Evolutionary conservation across 108 stramenopile genomes (phyloP).

Genomic region (Cyclotella distinguenda): DNA sequence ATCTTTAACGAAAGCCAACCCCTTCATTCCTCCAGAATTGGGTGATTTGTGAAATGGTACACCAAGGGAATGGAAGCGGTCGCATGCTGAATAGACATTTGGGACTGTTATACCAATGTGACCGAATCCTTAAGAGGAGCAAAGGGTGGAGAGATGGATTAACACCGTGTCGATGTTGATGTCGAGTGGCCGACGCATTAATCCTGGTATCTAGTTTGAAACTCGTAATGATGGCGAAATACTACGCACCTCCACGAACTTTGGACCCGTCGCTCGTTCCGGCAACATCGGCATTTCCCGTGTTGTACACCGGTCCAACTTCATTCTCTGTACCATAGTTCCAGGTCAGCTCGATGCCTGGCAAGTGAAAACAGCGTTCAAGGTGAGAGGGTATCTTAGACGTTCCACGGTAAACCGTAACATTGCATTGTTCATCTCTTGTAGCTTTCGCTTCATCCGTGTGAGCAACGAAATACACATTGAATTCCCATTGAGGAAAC

Average conservation of each 20-base stretch:
- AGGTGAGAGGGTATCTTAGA: neutral
- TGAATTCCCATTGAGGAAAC: slow-evolving; percentile 60
- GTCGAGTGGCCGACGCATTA: too few relatives aligned
- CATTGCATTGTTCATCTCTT: slow-evolving; percentile 24
- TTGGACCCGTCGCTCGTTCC: slow-evolving; percentile 46
- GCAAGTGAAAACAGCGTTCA: neutral
- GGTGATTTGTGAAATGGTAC: slow-evolving; percentile 47
- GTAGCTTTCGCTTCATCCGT: slow-evolving; percentile 29
- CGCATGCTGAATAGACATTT: slow-evolving; percentile 50
- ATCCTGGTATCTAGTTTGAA: too few relatives aligned
- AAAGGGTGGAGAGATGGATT: neutral
- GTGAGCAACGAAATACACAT: slow-evolving; percentile 58
- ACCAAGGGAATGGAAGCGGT: slow-evolving; percentile 36
- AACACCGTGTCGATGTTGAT: neutral
- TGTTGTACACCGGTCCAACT: slow-evolving; percentile 48
- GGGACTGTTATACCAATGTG: slow-evolving; percentile 54
- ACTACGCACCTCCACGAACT: slow-evolving; percentile 31
- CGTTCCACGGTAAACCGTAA: neutral
- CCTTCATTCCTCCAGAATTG: slow-evolving; percentile 54
- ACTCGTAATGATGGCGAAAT: neutral
- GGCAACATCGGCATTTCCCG: slow-evolving; percentile 54
- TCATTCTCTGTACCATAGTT: slow-evolving; percentile 51
- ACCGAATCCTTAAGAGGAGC: slow-evolving; percentile 28
- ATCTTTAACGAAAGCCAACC: slow-evolving; percentile 55
- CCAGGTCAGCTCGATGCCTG: slow-evolving; percentile 47